phyloP scores from a whole-genome alignment of 495 filamentous ascomycete genomes.

The Lophiostoma macrostomum region DNA sequence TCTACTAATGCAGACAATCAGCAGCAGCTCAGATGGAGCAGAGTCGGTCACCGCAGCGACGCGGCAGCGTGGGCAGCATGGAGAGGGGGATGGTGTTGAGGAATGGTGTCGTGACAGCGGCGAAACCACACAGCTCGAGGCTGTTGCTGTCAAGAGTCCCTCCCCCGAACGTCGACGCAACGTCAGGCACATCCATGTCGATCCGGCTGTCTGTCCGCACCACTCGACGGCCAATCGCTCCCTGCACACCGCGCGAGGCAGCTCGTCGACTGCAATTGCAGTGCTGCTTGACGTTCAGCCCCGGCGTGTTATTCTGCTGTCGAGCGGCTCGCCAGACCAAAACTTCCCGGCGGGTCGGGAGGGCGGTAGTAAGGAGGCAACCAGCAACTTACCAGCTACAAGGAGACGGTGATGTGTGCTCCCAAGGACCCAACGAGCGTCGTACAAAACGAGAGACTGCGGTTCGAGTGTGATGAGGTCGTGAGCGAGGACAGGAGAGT shows the following conservation, averaged over 20 bases:
- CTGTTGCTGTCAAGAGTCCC: too few relatives aligned
- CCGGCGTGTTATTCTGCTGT: too few relatives aligned
- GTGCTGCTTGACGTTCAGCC: too few relatives aligned
- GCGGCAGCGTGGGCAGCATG: background rate
- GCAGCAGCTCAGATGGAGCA: background rate
- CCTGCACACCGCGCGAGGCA: background rate
- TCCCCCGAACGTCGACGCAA: too few relatives aligned
- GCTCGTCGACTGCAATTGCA: background rate
- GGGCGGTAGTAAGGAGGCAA: background rate
- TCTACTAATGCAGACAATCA: background rate
- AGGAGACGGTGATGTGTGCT: background rate
- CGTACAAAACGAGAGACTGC: slow-evolving; percentile 8
- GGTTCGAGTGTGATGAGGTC: background rate
- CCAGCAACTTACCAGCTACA: slow-evolving; percentile 19
- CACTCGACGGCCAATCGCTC: background rate
- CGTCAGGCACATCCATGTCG: too few relatives aligned
- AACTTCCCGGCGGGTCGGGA: background rate
- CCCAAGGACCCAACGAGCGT: background rate
- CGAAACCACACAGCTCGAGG: too few relatives aligned
- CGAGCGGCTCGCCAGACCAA: too few relatives aligned
- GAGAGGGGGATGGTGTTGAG: background rate
- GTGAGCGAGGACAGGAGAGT: background rate
- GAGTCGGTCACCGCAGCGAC: background rate
- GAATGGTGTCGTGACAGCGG: too few relatives aligned
- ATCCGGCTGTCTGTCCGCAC: background rate